These are phyloP conservation scores for Mycena sp. DNA, from an alignment of 1,284 basidiomycete genomes.

Conservation along the genomic window DNA sequence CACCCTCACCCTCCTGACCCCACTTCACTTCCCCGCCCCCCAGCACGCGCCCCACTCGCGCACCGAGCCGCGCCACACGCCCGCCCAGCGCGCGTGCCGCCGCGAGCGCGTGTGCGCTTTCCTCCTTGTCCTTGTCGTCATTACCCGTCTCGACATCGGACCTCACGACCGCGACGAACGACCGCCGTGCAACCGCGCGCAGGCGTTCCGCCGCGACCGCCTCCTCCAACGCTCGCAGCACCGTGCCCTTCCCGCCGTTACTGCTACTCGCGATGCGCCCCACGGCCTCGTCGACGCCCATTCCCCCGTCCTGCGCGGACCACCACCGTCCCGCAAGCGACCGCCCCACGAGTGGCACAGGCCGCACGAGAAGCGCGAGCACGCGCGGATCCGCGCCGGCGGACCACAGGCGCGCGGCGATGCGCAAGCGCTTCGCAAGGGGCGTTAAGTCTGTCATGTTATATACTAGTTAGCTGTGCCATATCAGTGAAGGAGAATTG, in stretches of 20 bases:
- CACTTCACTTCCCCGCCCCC: not conserved
- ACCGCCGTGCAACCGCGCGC: not conserved
- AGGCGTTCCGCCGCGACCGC: conserved; percentile 17
- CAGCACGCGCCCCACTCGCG: not conserved
- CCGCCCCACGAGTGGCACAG: conserved; percentile 10
- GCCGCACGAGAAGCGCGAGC: conserved; percentile 13
- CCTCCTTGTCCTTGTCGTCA: conserved; percentile 3
- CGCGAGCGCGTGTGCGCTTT: not conserved
- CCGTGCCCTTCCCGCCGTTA: not conserved
- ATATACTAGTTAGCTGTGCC: not conserved
- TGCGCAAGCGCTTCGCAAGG: conserved; percentile 19
- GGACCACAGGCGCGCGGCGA: conserved; percentile 14
- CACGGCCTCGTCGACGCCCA: conserved; percentile 18
- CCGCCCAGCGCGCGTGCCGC: too few relatives aligned
- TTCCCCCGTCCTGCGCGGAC: not conserved
- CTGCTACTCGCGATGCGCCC: not conserved
- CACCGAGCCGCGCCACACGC: not conserved
- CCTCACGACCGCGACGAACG: conserved; percentile 14
- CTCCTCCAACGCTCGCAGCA: conserved; percentile 19
- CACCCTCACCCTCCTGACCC: not conserved
- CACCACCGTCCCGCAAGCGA: conserved; percentile 14
- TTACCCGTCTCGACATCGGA: not conserved
- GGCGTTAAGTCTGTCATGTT: conserved; percentile 10
- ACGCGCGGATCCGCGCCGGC: not conserved
- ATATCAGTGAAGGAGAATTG: not conserved